These are phyloP conservation scores for Pythium folliculosum DNA, from an alignment of 352 stramenopile species.

Conservation along the genomic window DNA sequence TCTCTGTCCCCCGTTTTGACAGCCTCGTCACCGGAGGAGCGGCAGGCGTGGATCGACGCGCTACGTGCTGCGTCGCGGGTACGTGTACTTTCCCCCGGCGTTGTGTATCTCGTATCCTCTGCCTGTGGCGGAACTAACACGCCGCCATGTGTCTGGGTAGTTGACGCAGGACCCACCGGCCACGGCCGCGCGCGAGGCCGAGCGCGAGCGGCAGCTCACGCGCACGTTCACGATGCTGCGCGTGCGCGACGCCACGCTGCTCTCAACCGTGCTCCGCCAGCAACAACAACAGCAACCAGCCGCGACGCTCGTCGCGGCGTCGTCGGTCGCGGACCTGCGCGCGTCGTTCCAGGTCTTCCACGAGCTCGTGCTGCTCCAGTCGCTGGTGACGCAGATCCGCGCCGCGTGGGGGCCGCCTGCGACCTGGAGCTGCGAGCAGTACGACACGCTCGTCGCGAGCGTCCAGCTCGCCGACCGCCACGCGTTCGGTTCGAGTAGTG, in stretches of 20 bases:
- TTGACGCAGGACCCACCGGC: conserved; percentile 3
- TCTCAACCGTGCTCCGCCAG: conserved; percentile 28
- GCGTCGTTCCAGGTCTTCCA: conserved; percentile 73
- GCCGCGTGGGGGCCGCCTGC: conserved; percentile 44
- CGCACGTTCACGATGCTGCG: conserved; percentile 31
- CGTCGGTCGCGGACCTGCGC: conserved; percentile 44
- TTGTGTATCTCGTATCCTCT: background rate
- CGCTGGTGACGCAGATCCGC: conserved; percentile 50
- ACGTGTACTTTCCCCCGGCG: too few relatives aligned
- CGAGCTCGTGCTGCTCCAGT: conserved; percentile 64
- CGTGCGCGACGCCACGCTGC: conserved; percentile 34
- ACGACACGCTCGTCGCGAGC: conserved; percentile 60
- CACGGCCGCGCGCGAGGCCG: conserved; percentile 30
- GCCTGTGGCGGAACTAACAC: background rate
- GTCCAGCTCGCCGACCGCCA: conserved; percentile 61
- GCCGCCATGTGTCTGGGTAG: background rate
- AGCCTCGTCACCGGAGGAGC: conserved; percentile 49
- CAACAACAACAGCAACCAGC: background rate
- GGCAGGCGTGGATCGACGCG: conserved; percentile 65
- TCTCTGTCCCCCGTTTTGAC: background rate
- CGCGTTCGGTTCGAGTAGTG: background rate
- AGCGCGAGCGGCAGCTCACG: conserved; percentile 53
- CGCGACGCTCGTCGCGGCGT: conserved; percentile 6
- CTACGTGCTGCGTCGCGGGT: conserved; percentile 54
- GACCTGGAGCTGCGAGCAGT: conserved; percentile 56